Base-by-base conservation (phyloP, 2,329 filamentous ascomycete species). In the Microcyclosporella mali region DNA sequence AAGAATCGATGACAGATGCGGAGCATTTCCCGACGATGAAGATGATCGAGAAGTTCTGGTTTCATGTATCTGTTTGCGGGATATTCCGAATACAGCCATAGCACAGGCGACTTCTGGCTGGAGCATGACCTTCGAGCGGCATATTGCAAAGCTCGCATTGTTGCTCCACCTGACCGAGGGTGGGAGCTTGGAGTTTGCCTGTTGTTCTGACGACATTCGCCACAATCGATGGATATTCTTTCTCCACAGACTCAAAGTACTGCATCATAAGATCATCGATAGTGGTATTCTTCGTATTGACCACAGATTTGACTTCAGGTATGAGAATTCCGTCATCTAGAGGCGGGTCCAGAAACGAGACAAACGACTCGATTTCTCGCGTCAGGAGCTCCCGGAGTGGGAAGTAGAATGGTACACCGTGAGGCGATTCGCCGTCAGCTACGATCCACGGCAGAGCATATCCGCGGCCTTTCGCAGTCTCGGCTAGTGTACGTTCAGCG, bases 201-300 rank as follows among this genome's bases (percentile, higher is more conserved):
- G 85, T 83, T 27, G 90, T 98, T 49, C 88, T 80, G 4, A 95
- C 90, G 8, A 98, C 92, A 62, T 98, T 98, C 25, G 89, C 84
- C 53, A 98, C 89, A 43, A 97, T 88, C 42, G 85, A 87, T 2
- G 89, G 86, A 59, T 94, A 95, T 46, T 84, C 84, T 52, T 80
- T 78, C 61, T 95, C 89, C 12, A 95, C 87, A 31, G 81, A 83
- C 52, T 80, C 78, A 58, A 98, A 95, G 64, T 95, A 98, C 44
- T 88, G 82, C 45, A 75, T 70, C 82, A 97, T 89, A 41, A 98
- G 77, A 54, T 89, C 84, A 60, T 95, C 88, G 56, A 98, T 95
- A 34, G 88, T 94, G 34, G 87, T 76, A 52, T 88, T 83, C 60
- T 82, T 85, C 53, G 84, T 81, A 25, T 78, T 84, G 66, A 59